Evolutionary conservation across 2,329 filamentous ascomycete species (phyloP).

Genomic region (Aspergillus ustus): DNA sequence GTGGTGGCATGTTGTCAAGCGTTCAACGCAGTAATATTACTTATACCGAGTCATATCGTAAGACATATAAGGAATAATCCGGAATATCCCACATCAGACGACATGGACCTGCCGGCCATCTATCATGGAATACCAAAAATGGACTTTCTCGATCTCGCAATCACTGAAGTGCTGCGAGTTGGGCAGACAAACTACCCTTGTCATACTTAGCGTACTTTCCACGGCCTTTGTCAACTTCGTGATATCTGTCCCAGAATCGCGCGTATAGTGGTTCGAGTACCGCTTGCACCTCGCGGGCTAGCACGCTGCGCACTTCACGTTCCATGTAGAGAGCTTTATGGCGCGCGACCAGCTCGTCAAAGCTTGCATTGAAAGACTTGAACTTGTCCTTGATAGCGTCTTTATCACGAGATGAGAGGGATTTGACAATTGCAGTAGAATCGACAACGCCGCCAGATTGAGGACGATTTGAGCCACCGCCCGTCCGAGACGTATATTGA

Average conservation of each 20-base stretch:
- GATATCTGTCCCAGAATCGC: slow-evolving; percentile 95
- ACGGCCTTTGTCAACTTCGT: slow-evolving; percentile 96
- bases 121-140: neutral
- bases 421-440: slow-evolving; percentile 81
- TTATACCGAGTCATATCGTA: neutral
- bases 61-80: neutral
- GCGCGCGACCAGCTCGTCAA: slow-evolving; percentile 82
- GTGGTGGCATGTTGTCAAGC: slow-evolving; percentile 1
- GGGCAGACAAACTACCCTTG: slow-evolving; percentile 75
- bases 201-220: slow-evolving; percentile 99
- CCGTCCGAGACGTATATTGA: slow-evolving; percentile 79
- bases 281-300: slow-evolving; percentile 83
- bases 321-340: slow-evolving; percentile 91
- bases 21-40: neutral
- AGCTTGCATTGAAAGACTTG: slow-evolving; percentile 83
- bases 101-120: slow-evolving; percentile 8
- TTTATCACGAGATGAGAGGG: slow-evolving; percentile 85
- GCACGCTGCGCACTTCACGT: slow-evolving; percentile 78
- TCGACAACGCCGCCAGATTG: slow-evolving; percentile 70
- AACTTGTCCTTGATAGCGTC: slow-evolving; percentile 98
- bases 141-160: neutral
- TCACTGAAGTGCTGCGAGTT: slow-evolving; percentile 53
- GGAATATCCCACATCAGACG: neutral
- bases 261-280: slow-evolving; percentile 94
- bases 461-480: slow-evolving; percentile 61